Evolutionary conservation across 2,329 filamentous ascomycete genomes (phyloP), one percentile per base, ranked within the genome.

Genomic region (Didymella lethalis): DNA sequence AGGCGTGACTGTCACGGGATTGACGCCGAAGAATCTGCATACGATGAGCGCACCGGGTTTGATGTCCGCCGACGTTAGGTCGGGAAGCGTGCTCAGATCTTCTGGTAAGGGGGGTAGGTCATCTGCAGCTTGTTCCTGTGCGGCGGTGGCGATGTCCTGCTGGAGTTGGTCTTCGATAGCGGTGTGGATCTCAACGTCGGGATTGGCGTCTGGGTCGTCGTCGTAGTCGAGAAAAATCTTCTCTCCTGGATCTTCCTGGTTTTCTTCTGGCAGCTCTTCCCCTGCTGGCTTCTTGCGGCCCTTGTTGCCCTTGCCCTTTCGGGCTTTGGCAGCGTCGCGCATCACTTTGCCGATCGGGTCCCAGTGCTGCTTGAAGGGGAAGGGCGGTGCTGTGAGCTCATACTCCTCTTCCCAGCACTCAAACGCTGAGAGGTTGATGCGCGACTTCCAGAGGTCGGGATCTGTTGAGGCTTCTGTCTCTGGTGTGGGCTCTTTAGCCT

Each of bases 331-430:
- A 72, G 88, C 88, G 82, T 86, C 36, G 75, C 77, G 64, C 81
- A 82, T 69, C 64, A 71, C 48, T 70, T 85, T 83, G 68, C 93
- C 90, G 61, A 92, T 89, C 3, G 86, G 84, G 75, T 96, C 92
- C 94, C 93, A 97, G 46, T 91, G 86, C 75, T 97, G 93, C 16
- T 90, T 82, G 75, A 97, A 97, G 0, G 93, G 93, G 70, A 96
- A 97, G 0, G 93, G 91, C 0, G 94, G 93, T 32, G 91, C 85
- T 52, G 85, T 90, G 45, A 96, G 81, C 31, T 84, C 79, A 31
- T 70, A 68, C 3, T 75, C 72, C 47, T 77, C 72, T n/a, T 90
- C 84, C 62, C 88, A 86, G 76, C 93, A 97, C 75, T 98, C 94
- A 0, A 96, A 91, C 23, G 92, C 93, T 25, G 86, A 85, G 61